Evolutionary conservation across 2,329 filamentous ascomycete species (phyloP).

Genomic region (Parascedosporium putredinis): DNA sequence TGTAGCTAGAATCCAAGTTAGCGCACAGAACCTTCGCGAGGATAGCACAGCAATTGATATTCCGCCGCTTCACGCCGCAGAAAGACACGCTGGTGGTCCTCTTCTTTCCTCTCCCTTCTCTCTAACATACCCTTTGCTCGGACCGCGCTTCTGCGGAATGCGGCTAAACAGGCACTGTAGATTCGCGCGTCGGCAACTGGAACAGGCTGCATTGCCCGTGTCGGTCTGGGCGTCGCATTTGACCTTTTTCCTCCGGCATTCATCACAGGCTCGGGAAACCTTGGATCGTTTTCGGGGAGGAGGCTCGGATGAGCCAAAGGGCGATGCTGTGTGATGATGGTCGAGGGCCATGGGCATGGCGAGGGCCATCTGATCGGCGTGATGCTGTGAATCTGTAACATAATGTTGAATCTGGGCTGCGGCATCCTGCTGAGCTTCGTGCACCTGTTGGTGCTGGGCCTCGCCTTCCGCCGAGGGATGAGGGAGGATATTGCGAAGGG

Average conservation of each 20-base stretch:
- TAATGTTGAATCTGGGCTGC: conserved; percentile 8
- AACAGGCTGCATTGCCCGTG: conserved; percentile 62
- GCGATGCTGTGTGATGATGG: conserved; percentile 20
- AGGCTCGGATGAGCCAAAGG: conserved; percentile 36
- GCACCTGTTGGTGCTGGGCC: conserved; percentile 12
- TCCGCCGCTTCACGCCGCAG: too few relatives aligned
- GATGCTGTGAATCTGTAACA: conserved; percentile 7
- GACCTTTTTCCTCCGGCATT: conserved; percentile 82
- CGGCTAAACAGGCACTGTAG: conserved; percentile 76
- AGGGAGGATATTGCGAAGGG: conserved; percentile 32
- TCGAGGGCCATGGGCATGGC: conserved; percentile 24
- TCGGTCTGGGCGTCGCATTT: conserved; percentile 77
- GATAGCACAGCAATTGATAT: too few relatives aligned
- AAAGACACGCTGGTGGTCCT: too few relatives aligned
- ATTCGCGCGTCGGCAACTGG: conserved; percentile 69
- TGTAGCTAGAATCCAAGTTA: too few relatives aligned
- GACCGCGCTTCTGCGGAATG: conserved; percentile 78
- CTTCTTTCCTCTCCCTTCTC: too few relatives aligned
- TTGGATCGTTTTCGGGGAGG: conserved; percentile 71
- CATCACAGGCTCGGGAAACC: conserved; percentile 80
- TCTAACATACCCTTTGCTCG: conserved; percentile 75
- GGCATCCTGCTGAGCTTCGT: conserved; percentile 14
- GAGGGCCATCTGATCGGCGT: conserved; percentile 15
- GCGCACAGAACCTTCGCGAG: too few relatives aligned
- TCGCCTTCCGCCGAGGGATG: conserved; percentile 25